A percentile compares a stretch with the other conserved stretches of the same genome.
These are phyloP conservation scores for Hebeloma cylindrosporum DNA, from an alignment of 768 basidiomycete species.

Conservation along the genomic window DNA sequence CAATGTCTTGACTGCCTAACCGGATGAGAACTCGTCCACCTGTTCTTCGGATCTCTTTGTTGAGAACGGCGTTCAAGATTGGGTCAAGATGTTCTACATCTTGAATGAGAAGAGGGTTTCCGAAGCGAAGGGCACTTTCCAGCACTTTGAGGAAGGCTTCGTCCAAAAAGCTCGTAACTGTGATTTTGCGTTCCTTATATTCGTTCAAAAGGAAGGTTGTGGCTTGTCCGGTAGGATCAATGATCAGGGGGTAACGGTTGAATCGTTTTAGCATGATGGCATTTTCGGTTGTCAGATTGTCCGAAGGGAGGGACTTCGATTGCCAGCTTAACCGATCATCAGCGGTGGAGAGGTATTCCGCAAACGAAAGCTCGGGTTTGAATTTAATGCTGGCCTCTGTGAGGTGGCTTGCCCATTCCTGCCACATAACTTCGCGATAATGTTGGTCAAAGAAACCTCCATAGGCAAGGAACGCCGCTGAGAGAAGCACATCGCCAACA, in stretches of 20 bases:
- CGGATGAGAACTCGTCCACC: conserved; percentile 97
- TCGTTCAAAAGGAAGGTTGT: conserved; percentile 92
- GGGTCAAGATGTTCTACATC: conserved; percentile 98
- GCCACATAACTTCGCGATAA: conserved; percentile 97
- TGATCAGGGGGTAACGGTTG: conserved; percentile 95
- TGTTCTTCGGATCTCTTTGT: conserved; percentile 93
- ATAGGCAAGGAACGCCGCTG: conserved; percentile 95
- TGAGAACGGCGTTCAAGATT: conserved; percentile 94
- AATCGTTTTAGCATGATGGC: conserved; percentile 99
- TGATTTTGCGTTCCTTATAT: conserved; percentile 95
- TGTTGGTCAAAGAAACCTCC: conserved; percentile 98
- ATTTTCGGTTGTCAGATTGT: conserved; percentile 95
- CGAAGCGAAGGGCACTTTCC: conserved; percentile 98
- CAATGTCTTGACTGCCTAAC: conserved; percentile 96
- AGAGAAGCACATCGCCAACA: conserved; percentile 93
- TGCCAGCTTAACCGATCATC: conserved; percentile 97
- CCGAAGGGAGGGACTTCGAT: conserved; percentile 91
- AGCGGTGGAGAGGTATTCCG: conserved; percentile 95
- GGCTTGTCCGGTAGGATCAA: conserved; percentile 98
- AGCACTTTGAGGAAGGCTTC: conserved; percentile 98
- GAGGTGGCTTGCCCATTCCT: conserved; percentile 90
- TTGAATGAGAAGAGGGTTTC: conserved; percentile 95
- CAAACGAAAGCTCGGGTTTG: conserved; percentile 88
- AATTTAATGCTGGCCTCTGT: conserved; percentile 87
- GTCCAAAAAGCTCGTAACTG: conserved; percentile 97